These are phyloP conservation scores for Bipolaris victoriae DNA, from an alignment of 2,329 filamentous ascomycete genomes.

Conservation along the genomic window DNA sequence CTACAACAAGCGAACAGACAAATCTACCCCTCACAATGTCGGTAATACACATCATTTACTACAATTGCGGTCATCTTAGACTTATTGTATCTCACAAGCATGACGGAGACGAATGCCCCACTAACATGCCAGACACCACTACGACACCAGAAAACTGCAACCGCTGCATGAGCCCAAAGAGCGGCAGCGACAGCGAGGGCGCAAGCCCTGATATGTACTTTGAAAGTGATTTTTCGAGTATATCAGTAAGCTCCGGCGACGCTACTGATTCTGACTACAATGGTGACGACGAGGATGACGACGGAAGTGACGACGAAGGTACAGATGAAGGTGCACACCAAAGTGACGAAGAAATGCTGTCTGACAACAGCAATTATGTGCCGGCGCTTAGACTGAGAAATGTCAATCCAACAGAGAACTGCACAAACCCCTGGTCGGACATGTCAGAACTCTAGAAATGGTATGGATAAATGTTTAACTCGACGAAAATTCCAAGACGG, in stretches of 20 bases:
- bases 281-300: too few relatives aligned
- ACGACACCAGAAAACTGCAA: background rate
- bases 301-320: too few relatives aligned
- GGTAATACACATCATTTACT: background rate
- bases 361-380: background rate
- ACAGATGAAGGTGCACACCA: too few relatives aligned
- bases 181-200: too few relatives aligned
- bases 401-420: background rate
- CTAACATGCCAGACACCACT: background rate
- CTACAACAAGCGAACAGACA: background rate
- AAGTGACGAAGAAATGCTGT: background rate
- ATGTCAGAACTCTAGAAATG: background rate
- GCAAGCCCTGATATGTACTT: background rate
- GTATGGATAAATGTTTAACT: background rate
- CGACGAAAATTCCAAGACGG: background rate
- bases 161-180: background rate
- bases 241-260: background rate
- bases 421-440: too few relatives aligned
- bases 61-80: constrained; percentile 8
- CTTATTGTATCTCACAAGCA: background rate
- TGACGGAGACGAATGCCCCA: background rate
- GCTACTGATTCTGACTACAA: background rate
- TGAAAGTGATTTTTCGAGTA: too few relatives aligned
- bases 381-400: background rate
- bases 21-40: background rate